Evolutionary conservation across 2,329 filamentous ascomycete genomes (phyloP), one percentile per base, ranked within the genome.

Genomic region (Clonostachys rosea): DNA sequence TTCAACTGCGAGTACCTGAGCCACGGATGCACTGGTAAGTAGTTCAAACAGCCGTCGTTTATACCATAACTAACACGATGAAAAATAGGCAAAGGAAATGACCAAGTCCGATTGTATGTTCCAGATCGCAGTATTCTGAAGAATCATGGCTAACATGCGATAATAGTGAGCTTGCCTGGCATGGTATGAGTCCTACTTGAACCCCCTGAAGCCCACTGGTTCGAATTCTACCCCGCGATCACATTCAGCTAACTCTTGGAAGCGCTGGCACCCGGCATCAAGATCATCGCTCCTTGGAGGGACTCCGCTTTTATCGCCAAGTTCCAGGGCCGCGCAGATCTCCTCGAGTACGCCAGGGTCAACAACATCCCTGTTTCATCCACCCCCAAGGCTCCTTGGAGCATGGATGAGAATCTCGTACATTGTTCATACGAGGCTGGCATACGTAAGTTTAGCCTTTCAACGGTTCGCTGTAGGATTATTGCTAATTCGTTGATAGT

Each of bases 371-470:
- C 87, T 45, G 86, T 90, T 52, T 82, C 78, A 36, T 84, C 81
- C 58, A 89, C 85, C 56, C 87, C 87, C 74, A 79, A 81, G 61
- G 84, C 84, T 70, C 84, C 84, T 43, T 88, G 81, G 79, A 76
- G 69, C 50, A 73, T 81, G 78, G 71, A 73, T 50, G 67, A 51
- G 33, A 52, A 56, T 40, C 40, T 57, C n/a, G 46, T 50, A 39
- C 54, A 58, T 69, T 89, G 84, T 75, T 78, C 72, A 51, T 95
- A 94, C 67, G 89, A 95, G 74, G 84, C 84, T 45, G 88, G 88
- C 61, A 43, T 52, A 47, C 33, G 45, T 13, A 18, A 24, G 36
- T 35, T 33, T 17, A 17, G 34, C 24, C n/a, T 43, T 84, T 84
- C 52, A 76, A 89, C 49, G 43, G 34, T 24, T 46, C 7, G 33